A percentile compares a stretch with the other conserved stretches of the same genome.
These are phyloP conservation scores for Globisporangium abappressorium DNA, from an alignment of 352 stramenopile species.

Conservation along the genomic window DNA sequence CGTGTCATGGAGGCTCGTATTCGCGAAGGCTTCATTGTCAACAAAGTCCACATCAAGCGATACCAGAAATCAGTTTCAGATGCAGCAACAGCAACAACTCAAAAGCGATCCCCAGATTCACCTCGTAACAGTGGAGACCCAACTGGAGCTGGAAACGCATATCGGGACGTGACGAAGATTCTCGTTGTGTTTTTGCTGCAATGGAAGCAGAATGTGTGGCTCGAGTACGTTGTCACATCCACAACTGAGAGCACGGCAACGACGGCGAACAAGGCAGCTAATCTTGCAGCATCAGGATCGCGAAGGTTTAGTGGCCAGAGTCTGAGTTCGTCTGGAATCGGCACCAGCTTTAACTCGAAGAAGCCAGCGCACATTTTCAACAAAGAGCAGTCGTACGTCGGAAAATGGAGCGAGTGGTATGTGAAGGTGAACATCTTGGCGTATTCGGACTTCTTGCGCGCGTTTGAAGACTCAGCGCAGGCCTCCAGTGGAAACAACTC, in stretches of 20 bases:
- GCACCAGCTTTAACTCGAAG: slow-evolving; percentile 19
- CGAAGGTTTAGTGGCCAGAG: slow-evolving; percentile 14
- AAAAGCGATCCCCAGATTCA: slow-evolving; percentile 13
- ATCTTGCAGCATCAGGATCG: background rate
- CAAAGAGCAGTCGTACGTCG: slow-evolving; percentile 35
- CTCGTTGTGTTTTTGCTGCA: slow-evolving; percentile 81
- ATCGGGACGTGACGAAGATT: slow-evolving; percentile 56
- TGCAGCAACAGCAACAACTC: slow-evolving; percentile 18
- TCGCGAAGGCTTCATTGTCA: slow-evolving; percentile 81
- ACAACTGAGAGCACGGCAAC: slow-evolving; percentile 43
- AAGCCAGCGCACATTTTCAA: slow-evolving; percentile 32
- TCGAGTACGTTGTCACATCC: slow-evolving; percentile 83
- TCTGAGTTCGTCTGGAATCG: slow-evolving; percentile 8
- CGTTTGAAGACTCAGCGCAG: slow-evolving; percentile 70
- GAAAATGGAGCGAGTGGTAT: slow-evolving; percentile 74
- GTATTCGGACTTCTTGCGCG: slow-evolving; percentile 75
- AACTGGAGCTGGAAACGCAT: slow-evolving; percentile 5
- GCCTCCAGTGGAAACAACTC: slow-evolving; percentile 12
- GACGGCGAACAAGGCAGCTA: background rate
- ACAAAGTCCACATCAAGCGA: slow-evolving; percentile 72
- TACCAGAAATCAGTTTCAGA: slow-evolving; percentile 27
- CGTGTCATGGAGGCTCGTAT: slow-evolving; percentile 80
- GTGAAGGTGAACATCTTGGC: slow-evolving; percentile 86
- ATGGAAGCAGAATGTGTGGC: slow-evolving; percentile 88
- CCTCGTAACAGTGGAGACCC: background rate